These are phyloP conservation scores for Symbiotaphrina buchneri DNA, from an alignment of 495 filamentous ascomycete species.

Conservation along the genomic window DNA sequence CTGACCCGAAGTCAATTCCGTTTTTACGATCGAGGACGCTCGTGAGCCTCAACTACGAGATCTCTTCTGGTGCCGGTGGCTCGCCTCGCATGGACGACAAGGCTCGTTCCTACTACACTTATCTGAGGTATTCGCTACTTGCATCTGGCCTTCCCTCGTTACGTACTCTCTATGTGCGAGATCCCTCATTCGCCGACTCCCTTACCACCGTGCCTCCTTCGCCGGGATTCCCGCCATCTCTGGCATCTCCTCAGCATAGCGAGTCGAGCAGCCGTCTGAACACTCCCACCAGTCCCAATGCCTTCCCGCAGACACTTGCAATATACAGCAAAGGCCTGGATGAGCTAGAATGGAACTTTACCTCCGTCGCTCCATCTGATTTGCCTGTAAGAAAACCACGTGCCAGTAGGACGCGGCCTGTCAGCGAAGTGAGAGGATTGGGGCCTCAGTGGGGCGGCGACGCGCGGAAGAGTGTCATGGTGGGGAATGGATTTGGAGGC, in stretches of 20 bases:
- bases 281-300: too few relatives aligned
- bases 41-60: constrained; percentile 56
- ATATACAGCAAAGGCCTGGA: constrained; percentile 75
- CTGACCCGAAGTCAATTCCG: constrained; percentile 24
- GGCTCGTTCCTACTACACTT: constrained; percentile 55
- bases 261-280: too few relatives aligned
- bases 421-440: too few relatives aligned
- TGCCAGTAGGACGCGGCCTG: constrained; percentile 26
- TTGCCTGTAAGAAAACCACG: constrained; percentile 18
- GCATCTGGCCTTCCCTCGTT: constrained; percentile 52
- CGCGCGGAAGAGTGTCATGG: constrained; percentile 34
- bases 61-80: constrained; percentile 33
- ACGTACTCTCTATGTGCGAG: constrained; percentile 60
- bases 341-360: constrained; percentile 72
- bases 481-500: constrained; percentile 59
- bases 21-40: constrained; percentile 45
- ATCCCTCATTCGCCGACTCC: constrained; percentile 52
- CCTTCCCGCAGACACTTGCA: constrained; percentile 40
- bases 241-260: too few relatives aligned
- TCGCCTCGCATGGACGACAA: constrained; percentile 28
- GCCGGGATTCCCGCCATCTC: constrained; percentile 4
- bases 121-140: constrained; percentile 63
- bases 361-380: constrained; percentile 25
- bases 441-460: constrained; percentile 37
- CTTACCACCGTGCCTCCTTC: constrained; percentile 43